Percentiles rank a stretch among this genome's conserved stretches.
Evolutionary conservation across 148 eudicot genomes (phyloP).

Genomic region (Cornus suecica): DNA sequence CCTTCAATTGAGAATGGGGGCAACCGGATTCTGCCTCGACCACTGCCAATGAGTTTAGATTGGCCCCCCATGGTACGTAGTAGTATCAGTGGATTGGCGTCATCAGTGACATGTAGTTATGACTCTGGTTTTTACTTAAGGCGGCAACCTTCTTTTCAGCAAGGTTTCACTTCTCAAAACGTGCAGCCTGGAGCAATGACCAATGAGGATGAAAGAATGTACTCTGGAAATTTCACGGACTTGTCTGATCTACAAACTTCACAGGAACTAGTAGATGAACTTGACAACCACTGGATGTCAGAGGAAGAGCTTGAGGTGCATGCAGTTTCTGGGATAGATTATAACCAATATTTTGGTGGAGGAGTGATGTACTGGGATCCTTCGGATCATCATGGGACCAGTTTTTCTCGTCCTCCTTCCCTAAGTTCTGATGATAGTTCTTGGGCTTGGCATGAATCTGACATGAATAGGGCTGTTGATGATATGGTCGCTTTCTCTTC

Average conservation of each 20-base stretch:
- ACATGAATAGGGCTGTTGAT: constrained; percentile 90
- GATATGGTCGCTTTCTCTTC: constrained; percentile 98
- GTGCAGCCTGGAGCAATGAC: constrained; percentile 36
- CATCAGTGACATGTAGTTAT: constrained; percentile 59
- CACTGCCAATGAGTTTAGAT: constrained; percentile 70
- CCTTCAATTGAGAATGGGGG: constrained; percentile 51
- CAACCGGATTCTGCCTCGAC: constrained; percentile 57
- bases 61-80: constrained; percentile 75
- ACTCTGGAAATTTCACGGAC: constrained; percentile 58
- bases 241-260: constrained; percentile 48
- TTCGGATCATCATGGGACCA: constrained; percentile 79
- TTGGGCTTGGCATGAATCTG: constrained; percentile 97
- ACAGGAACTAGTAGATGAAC: constrained; percentile 69
- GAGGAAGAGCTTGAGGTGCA: constrained; percentile 89
- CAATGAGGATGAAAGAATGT: constrained; percentile 67
- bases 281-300: constrained; percentile 84
- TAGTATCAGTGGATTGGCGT: constrained; percentile 39
- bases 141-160: constrained; percentile 61
- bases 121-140: constrained; percentile 65
- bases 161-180: constrained; percentile 46
- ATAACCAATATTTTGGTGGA: constrained; percentile 91
- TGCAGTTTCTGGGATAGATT: constrained; percentile 73
- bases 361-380: constrained; percentile 98
- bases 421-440: constrained; percentile 98
- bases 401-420: constrained; percentile 95